Percentiles rank a stretch among this genome's conserved stretches.
These are phyloP conservation scores for Euphorbia corollata DNA, from an alignment of 441 rosid species.

Conservation along the genomic window DNA sequence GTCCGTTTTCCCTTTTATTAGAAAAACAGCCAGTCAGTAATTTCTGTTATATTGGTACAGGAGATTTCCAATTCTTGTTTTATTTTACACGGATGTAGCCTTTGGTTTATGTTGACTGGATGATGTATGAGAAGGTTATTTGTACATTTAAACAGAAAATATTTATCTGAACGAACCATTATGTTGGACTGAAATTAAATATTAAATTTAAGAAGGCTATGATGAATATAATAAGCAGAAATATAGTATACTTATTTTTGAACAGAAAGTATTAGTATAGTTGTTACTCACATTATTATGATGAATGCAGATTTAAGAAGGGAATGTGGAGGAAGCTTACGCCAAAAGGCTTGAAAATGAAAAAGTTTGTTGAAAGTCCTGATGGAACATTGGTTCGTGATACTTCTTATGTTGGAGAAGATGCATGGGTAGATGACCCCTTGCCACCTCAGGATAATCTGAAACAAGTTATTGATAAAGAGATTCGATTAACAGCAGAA, in stretches of 20 bases:
- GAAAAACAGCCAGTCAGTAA: background rate
- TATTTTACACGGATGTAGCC: background rate
- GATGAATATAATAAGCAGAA: too few relatives aligned
- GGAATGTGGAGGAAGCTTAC: slow-evolving; percentile 76
- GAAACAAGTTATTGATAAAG: slow-evolving; percentile 49
- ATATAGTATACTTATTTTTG: too few relatives aligned
- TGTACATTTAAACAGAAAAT: background rate
- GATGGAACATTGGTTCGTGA: slow-evolving; percentile 77
- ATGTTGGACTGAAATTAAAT: background rate
- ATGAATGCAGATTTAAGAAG: slow-evolving; percentile 61
- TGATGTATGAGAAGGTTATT: background rate
- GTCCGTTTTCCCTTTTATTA: slow-evolving; percentile 21
- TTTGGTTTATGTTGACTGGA: slow-evolving; percentile 1
- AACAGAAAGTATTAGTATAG: background rate
- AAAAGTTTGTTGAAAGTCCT: slow-evolving; percentile 68
- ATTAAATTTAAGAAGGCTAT: background rate
- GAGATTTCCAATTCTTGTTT: background rate
- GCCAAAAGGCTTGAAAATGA: slow-evolving; percentile 84
- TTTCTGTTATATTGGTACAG: background rate
- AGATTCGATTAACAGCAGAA: slow-evolving; percentile 44
- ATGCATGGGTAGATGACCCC: slow-evolving; percentile 76
- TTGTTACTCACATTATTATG: background rate
- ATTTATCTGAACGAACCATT: background rate
- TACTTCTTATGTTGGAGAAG: slow-evolving; percentile 81
- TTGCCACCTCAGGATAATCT: slow-evolving; percentile 45